Percentiles rank a stretch among this genome's conserved stretches.
Evolutionary conservation across 2,329 filamentous ascomycete genomes (phyloP).

Genomic region (Byssothecium circinans): DNA sequence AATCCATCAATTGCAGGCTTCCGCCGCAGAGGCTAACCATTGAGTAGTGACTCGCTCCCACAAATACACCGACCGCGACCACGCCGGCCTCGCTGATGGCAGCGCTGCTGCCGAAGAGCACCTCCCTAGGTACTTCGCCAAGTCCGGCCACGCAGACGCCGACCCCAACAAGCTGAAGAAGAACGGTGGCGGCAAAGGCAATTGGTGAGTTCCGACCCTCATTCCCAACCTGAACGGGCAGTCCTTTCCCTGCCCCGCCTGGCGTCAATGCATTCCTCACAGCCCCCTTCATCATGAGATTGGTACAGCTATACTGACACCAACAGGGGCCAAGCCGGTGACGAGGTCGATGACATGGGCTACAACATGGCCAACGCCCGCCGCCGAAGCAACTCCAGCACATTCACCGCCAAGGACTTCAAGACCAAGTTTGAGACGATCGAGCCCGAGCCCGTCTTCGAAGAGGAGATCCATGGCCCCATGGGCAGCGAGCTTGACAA

Average conservation of each 20-base stretch:
- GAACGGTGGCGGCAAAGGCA: slow-evolving; percentile 87
- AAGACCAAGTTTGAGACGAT: slow-evolving; percentile 96
- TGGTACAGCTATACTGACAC: background rate
- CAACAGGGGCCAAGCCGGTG: slow-evolving; percentile 76
- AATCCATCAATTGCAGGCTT: slow-evolving; percentile 2
- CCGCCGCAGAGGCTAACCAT: slow-evolving; percentile 11
- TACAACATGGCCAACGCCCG: slow-evolving; percentile 85
- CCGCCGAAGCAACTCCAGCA: slow-evolving; percentile 90
- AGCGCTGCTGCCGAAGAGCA: slow-evolving; percentile 69
- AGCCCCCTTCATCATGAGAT: slow-evolving; percentile 23
- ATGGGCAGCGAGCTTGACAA: slow-evolving; percentile 59
- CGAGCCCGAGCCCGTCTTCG: slow-evolving; percentile 88
- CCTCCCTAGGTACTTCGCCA: slow-evolving; percentile 90
- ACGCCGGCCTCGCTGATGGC: slow-evolving; percentile 76
- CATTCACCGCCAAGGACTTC: slow-evolving; percentile 71
- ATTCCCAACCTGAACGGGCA: slow-evolving; percentile 1
- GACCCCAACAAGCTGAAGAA: slow-evolving; percentile 97
- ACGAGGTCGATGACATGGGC: slow-evolving; percentile 79
- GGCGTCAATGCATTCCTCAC: slow-evolving; percentile 9
- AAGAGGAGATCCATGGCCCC: slow-evolving; percentile 79
- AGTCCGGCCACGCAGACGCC: slow-evolving; percentile 75
- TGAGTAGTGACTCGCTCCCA: slow-evolving; percentile 89
- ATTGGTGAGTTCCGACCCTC: slow-evolving; percentile 69
- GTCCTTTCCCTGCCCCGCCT: slow-evolving; percentile 2
- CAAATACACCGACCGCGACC: slow-evolving; percentile 93